Evolutionary conservation across 73 alveolate genomes (phyloP).

Genomic region (Chromera velia): DNA sequence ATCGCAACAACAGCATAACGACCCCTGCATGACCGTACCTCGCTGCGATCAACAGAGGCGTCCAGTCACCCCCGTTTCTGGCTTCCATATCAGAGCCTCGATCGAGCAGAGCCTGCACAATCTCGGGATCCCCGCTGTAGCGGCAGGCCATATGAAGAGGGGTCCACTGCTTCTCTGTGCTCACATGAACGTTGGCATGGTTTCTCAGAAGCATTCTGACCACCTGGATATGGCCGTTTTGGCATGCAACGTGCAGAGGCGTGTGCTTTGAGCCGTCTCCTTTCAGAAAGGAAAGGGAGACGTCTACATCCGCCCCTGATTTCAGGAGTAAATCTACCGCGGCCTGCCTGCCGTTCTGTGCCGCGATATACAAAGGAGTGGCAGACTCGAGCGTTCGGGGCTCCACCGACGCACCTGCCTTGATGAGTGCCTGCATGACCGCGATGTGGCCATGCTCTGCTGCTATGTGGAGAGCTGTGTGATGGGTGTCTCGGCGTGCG

Average conservation of each 20-base stretch:
- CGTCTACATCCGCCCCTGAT: background rate
- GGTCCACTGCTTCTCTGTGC: background rate
- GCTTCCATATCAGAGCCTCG: background rate
- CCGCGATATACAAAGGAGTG: background rate
- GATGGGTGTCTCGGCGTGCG: no score
- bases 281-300: background rate
- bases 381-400: background rate
- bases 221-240: slow-evolving; percentile 1
- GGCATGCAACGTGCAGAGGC: background rate
- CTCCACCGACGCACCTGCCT: background rate
- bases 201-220: background rate
- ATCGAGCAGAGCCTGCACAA: background rate
- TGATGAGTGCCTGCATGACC: background rate
- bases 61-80: background rate
- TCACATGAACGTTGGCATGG: background rate
- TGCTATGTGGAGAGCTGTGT: background rate
- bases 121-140: background rate
- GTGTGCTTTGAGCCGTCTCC: background rate
- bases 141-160: slow-evolving; percentile 5
- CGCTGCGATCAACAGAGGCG: background rate
- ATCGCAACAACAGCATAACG: background rate
- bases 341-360: background rate
- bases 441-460: background rate
- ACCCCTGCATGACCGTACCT: background rate
- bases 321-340: background rate